Evolutionary conservation across 257 asterid species (phyloP), one percentile per base, ranked within the genome.

Genomic region (Datura wrightii): DNA sequence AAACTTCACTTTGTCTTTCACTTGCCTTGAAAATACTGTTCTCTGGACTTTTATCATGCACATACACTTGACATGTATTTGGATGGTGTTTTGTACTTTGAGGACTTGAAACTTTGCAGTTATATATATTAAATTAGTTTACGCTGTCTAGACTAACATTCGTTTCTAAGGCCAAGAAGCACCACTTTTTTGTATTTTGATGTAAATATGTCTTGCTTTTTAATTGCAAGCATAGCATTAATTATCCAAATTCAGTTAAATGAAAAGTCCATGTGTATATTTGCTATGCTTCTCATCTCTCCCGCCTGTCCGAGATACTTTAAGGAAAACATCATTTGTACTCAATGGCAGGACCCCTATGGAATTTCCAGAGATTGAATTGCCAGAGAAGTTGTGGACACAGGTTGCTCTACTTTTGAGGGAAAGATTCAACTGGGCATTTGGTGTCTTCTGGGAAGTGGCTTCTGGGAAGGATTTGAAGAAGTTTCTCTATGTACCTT

Each of bases 391-490:
- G 44, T 53, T 93, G 41, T 91, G 94, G 86, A 88, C 7, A 55
- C 86, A 54, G 2, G 4, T 87, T 44, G 98, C 99, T 50, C 89
- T 93, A 63, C 84, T 86, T 58, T 85, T 94, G 52, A 90, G 93
- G 82, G 94, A 93, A 19, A 78, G 88, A 85, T 89, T 87, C 92
- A 94, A 93, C 87, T 83, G 87, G 83, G 92, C 92, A 24, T 86
- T 92, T 83, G 69, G 56, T 58, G 31, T 88, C 80, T 85, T 94
- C 79, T 87, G 93, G 70, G 89, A 89, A 46, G 90, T 96, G 55
- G 97, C 97, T 67, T 88, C 93, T 3, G 98, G 98, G 66, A 93
- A 92, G 87, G 96, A 96, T 84, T 41, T 92, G 76, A 96, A 92
- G 95, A 92, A 86, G 80, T 90, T 94, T 44, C 87, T 96, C 65